A percentile compares a stretch with the other conserved stretches of the same genome.
Evolutionary conservation across 768 basidiomycete species (phyloP).

Genomic region (Russula sp.): DNA sequence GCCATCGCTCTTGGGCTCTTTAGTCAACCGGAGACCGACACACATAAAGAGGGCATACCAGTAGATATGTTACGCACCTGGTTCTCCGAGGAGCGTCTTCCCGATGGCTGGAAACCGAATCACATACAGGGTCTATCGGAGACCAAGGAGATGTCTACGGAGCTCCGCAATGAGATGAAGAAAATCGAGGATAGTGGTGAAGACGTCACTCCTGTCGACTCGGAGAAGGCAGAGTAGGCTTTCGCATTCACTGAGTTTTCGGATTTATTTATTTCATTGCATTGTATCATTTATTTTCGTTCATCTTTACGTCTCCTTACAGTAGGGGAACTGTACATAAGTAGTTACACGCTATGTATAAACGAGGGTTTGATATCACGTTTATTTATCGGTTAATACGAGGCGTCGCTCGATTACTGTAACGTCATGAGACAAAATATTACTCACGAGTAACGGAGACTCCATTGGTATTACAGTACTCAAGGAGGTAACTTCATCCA

Average conservation of each 20-base stretch:
- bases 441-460: background rate
- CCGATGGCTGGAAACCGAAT: constrained; percentile 48
- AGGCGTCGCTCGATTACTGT: background rate
- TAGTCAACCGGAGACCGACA: constrained; percentile 18
- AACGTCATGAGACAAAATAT: background rate
- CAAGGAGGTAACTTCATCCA: background rate
- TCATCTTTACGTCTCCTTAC: background rate
- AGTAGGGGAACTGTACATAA: background rate
- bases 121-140: constrained; percentile 20
- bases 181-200: background rate
- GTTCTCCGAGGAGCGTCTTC: constrained; percentile 58
- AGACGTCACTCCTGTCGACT: background rate
- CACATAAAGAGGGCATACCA: constrained; percentile 6
- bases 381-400: background rate
- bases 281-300: background rate
- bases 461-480: background rate
- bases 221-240: background rate
- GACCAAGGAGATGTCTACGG: constrained; percentile 6
- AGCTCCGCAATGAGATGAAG: constrained; percentile 7
- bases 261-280: no score
- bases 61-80: constrained; percentile 39
- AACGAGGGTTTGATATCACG: background rate
- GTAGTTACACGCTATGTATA: background rate
- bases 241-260: no score
- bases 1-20: constrained; percentile 43